Evolutionary conservation across 2,329 filamentous ascomycete genomes (phyloP).

Genomic region (Calcarisporium arbuscula): DNA sequence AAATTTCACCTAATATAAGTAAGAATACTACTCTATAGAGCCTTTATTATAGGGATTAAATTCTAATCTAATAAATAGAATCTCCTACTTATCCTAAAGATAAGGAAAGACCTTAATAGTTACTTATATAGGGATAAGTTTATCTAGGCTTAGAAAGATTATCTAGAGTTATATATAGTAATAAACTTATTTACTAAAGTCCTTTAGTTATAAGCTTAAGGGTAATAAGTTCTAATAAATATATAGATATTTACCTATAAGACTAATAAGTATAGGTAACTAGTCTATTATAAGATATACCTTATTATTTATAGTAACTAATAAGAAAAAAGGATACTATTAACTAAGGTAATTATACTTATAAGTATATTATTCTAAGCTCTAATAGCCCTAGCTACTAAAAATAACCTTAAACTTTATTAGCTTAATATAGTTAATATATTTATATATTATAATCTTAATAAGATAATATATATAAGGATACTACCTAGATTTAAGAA

Average conservation of each 20-base stretch:
- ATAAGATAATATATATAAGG: not conserved
- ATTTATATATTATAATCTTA: not conserved
- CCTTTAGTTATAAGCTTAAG: not conserved
- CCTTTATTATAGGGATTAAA: too few species aligned
- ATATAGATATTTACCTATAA: too few species aligned
- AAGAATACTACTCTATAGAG: too few species aligned
- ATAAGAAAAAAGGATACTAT: not conserved
- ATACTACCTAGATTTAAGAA: not conserved
- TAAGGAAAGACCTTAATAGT: not conserved
- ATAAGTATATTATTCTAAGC: not conserved
- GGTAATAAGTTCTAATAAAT: not conserved
- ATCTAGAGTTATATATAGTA: not conserved
- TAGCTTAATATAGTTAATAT: not conserved
- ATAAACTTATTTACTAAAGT: not conserved
- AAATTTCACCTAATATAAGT: not conserved
- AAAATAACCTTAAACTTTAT: not conserved
- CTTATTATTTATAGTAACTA: not conserved
- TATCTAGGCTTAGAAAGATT: not conserved
- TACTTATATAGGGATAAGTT: not conserved
- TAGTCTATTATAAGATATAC: not conserved
- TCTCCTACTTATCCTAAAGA: not conserved
- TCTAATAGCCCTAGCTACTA: not conserved
- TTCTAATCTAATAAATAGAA: too few species aligned
- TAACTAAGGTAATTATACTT: not conserved
- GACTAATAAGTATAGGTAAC: not conserved